Base-by-base conservation (phyloP, 2,329 filamentous ascomycete species). In the Clonostachys rosea region DNA sequence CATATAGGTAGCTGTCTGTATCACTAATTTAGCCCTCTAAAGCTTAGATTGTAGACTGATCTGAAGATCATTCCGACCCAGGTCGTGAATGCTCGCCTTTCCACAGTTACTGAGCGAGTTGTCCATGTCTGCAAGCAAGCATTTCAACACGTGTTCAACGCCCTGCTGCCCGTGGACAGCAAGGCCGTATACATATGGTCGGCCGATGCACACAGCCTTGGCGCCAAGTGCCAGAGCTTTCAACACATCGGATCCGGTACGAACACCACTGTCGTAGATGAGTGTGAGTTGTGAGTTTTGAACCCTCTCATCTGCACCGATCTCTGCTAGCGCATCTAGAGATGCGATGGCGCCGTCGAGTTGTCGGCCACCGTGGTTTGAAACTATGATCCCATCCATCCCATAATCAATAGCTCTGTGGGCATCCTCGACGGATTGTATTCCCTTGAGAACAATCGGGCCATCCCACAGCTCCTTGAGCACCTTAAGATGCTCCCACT, bases 401-500 rank as follows among this genome's bases (percentile, higher is more conserved):
- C 66, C 67, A 37, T 67, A 51, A 30, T 64, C 54, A 7, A 66
- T 59, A 1, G 69, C 69, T 3, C 63, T 49, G n/a, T 58, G 51
- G 12, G 68, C 70, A 46, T 73, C 68, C 10, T 69, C 63, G 4
- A 67, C 65, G 7, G 61, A 67, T 50, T 67, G 57, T 4, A 73
- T 62, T 4, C 69, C 70, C 44, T 72, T 72, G 37, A 70, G 59
- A 12, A 73, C 59, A 18, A 72, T 66, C 0, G 68, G 67, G 0
- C 83, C 82, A 50, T 79, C 71, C 80, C 83, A 87, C 49, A 83
- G 60, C 54, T 76, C 66, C 52, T 76, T 71, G 51, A 88, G 57
- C 43, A 79, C 67, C n/a, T 68, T 66, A 35, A 88, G 60, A 36
- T 88, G 71, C 2, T 81, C 75, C 85, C 84, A 88, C 1, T 70